phyloP scores from a whole-genome alignment of 345 rosid species.

The Corchorus olitorius region DNA sequence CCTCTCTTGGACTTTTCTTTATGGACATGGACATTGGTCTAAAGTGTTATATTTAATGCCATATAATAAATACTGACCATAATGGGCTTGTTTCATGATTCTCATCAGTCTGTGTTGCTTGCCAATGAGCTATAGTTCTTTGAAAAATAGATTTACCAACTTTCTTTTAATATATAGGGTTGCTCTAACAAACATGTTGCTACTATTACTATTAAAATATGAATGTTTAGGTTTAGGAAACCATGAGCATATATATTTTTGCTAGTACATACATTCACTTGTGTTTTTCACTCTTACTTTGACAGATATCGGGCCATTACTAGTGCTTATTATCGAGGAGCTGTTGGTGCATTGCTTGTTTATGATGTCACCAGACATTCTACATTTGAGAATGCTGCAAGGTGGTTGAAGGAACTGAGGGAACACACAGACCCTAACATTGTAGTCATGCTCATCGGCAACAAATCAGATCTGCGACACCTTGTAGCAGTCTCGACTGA shows the following conservation, averaged over 20 bases:
- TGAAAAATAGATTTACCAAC: background rate
- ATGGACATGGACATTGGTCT: no score
- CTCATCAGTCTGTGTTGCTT: background rate
- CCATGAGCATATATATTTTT: background rate
- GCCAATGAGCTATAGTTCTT: background rate
- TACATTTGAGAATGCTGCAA: constrained; percentile 46
- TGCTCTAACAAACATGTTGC: background rate
- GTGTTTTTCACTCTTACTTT: constrained; percentile 6
- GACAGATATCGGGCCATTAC: constrained; percentile 59
- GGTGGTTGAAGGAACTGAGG: constrained; percentile 56
- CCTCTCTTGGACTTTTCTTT: no score
- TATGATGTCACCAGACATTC: constrained; percentile 53
- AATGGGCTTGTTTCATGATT: no score
- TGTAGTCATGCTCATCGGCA: constrained; percentile 56
- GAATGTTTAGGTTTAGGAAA: background rate
- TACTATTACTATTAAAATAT: background rate
- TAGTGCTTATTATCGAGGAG: constrained; percentile 64
- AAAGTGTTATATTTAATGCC: no score
- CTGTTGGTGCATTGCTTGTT: constrained; percentile 58
- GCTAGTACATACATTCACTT: background rate
- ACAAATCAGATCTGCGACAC: constrained; percentile 56
- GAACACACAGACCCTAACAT: constrained; percentile 57
- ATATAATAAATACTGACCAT: no score
- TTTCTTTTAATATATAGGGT: no score
- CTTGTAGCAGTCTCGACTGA: constrained; percentile 47